These are phyloP conservation scores for Barbatosphaeria neglecta DNA, from an alignment of 495 filamentous ascomycete species.

Conservation along the genomic window DNA sequence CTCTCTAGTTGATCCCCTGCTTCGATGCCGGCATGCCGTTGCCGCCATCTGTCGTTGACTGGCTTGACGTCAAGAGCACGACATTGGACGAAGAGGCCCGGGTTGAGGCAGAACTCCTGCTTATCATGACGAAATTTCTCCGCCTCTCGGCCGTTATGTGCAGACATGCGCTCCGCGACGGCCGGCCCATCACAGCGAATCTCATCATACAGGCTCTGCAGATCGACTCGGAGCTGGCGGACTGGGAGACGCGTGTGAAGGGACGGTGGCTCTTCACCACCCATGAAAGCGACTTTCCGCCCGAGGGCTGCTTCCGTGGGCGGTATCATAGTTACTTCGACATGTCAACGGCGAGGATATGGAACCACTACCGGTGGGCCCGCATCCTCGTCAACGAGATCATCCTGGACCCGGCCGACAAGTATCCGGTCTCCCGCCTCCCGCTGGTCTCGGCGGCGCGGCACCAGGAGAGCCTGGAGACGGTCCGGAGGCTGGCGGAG, in stretches of 20 bases:
- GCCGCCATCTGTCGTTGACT: constrained; percentile 23
- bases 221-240: constrained; percentile 21
- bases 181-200: constrained; percentile 12
- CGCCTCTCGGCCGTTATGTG: constrained; percentile 17
- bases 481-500: constrained; percentile 21
- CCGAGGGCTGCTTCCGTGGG: constrained; percentile 37
- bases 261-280: constrained; percentile 19
- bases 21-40: constrained; percentile 17
- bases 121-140: constrained; percentile 19
- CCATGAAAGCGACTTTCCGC: constrained; percentile 14
- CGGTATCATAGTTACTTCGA: constrained; percentile 49
- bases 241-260: constrained; percentile 17
- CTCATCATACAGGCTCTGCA: constrained; percentile 19
- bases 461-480: constrained; percentile 17
- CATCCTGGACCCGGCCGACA: constrained; percentile 23
- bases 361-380: constrained; percentile 54
- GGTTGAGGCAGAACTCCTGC: constrained; percentile 18
- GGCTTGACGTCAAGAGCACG: constrained; percentile 17
- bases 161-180: constrained; percentile 18
- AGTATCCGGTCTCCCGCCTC: constrained; percentile 21
- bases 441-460: constrained; percentile 21
- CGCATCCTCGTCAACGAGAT: constrained; percentile 46
- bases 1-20: constrained; percentile 24
- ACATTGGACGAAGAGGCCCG: constrained; percentile 11
- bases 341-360: constrained; percentile 44